These are phyloP conservation scores for Pythium dissimile DNA, from an alignment of 352 stramenopile species.

Conservation along the genomic window DNA sequence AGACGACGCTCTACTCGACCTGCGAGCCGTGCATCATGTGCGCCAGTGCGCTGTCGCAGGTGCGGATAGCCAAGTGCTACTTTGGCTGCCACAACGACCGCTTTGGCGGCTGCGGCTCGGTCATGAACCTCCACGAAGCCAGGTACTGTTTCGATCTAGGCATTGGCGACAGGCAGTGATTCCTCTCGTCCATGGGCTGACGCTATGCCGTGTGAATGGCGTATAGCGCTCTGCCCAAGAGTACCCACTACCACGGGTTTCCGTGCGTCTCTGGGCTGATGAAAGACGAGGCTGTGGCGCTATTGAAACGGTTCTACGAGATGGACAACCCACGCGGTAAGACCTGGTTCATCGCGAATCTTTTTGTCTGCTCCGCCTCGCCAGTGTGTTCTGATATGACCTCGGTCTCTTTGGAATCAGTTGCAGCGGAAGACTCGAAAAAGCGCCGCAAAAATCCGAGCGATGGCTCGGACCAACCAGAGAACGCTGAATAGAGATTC, in stretches of 20 bases:
- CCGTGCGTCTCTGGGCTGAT: constrained; percentile 65
- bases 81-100: constrained; percentile 93
- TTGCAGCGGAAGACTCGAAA: constrained; percentile 71
- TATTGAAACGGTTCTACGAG: constrained; percentile 90
- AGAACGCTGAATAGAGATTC: background rate
- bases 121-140: constrained; percentile 79
- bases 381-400: background rate
- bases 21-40: constrained; percentile 96
- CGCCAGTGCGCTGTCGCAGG: constrained; percentile 75
- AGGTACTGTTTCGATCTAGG: constrained; percentile 21
- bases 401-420: background rate
- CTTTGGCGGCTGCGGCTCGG: constrained; percentile 91
- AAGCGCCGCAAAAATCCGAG: constrained; percentile 64
- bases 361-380: background rate
- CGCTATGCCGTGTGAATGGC: no score
- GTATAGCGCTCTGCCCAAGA: constrained; percentile 35
- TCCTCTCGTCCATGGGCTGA: no score
- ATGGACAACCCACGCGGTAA: constrained; percentile 84
- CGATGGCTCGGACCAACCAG: background rate
- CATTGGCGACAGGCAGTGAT: no score
- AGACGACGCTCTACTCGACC: constrained; percentile 85
- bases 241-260: constrained; percentile 54
- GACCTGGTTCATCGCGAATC: background rate
- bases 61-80: constrained; percentile 72
- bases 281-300: constrained; percentile 76